Evolutionary conservation across 2,329 filamentous ascomycete species (phyloP).

Genomic region (Exophiala oligosperma): DNA sequence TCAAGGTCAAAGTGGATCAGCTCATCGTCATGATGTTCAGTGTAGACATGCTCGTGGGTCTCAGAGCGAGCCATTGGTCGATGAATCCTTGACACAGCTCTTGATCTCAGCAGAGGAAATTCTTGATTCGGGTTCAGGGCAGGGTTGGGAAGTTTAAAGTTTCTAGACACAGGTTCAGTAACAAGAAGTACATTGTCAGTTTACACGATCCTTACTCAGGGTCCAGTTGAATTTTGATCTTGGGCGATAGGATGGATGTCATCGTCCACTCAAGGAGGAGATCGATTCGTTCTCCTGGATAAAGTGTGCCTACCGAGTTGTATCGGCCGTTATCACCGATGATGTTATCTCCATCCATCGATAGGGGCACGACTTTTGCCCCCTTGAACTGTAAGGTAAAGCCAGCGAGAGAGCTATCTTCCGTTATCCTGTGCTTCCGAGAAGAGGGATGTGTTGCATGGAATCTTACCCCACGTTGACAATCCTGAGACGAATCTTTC

Average conservation of each 20-base stretch:
- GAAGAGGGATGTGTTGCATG: too few relatives aligned
- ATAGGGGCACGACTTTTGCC: too few relatives aligned
- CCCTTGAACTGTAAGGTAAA: too few relatives aligned
- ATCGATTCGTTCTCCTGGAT: slow-evolving; percentile 49
- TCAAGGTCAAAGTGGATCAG: too few relatives aligned
- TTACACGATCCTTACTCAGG: not conserved
- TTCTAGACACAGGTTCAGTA: too few relatives aligned
- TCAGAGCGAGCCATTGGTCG: too few relatives aligned
- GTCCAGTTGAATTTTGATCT: slow-evolving; percentile 16
- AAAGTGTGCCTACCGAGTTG: slow-evolving; percentile 41
- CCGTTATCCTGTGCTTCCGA: too few relatives aligned
- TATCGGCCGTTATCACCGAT: slow-evolving; percentile 45
- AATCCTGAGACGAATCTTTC: slow-evolving; percentile 60
- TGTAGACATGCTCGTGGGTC: too few relatives aligned
- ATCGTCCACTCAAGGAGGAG: slow-evolving; percentile 32
- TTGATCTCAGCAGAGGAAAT: slow-evolving; percentile 29
- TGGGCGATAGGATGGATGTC: not conserved
- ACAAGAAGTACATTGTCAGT: too few relatives aligned
- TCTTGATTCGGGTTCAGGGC: slow-evolving; percentile 41
- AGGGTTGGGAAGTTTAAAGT: slow-evolving; percentile 47
- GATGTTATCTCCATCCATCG: slow-evolving; percentile 34
- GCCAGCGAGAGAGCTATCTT: too few relatives aligned
- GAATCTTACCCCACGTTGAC: slow-evolving; percentile 29
- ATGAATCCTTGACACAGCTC: not conserved
- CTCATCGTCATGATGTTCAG: too few relatives aligned